Evolutionary conservation across 805 yeast genomes (phyloP), one percentile per base, ranked within the genome.

Genomic region (Suhomyces prunicola): DNA sequence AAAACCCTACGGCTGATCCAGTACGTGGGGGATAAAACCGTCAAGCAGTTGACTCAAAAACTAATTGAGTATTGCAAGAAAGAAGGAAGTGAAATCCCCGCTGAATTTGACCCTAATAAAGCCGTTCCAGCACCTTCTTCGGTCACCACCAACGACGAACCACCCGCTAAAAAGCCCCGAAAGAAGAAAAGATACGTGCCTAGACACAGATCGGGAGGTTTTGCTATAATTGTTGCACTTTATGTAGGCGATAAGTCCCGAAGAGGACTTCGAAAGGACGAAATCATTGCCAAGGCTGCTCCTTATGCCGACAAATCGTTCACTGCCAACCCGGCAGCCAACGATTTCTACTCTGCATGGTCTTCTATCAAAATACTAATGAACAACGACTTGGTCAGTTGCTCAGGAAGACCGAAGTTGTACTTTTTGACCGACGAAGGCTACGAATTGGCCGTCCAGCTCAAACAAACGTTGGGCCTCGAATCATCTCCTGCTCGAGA

Each of bases 321-420:
- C 69, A 68, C 73, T 0, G 56, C 82, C 0, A 86, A 86, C 61
- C 84, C 88, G 1, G 70, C 85, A 1, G 77, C 87, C 0, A 78
- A 78, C 22, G 87, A 84, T 48, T 81, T 78, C 60, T 83, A 87
- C 62, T 82, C 90, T 1, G 93, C 96, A 0, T 90, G 96, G 96
- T 74, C 72, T 17, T 77, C 89, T 7, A 73, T 86, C 35, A 86
- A 86, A 54, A 83, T 86, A 1, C 70, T 93, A 51, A 61, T 83
- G 17, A 81, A 77, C 27, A 79, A 87, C 50, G 88, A 80, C 13
- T 71, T 88, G 35, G 86, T 92, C 0, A 71, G 69, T 12, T 69
- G 70, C 1, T 66, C 70, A 4, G 91, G 89, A 0, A 72, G 85
- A 31, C 92, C 93, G 0, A 72, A 74, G 35, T 65, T 77, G 23